phyloP scores from a whole-genome alignment of 2,329 filamentous ascomycete genomes.

The Boeremia lycopersici region DNA sequence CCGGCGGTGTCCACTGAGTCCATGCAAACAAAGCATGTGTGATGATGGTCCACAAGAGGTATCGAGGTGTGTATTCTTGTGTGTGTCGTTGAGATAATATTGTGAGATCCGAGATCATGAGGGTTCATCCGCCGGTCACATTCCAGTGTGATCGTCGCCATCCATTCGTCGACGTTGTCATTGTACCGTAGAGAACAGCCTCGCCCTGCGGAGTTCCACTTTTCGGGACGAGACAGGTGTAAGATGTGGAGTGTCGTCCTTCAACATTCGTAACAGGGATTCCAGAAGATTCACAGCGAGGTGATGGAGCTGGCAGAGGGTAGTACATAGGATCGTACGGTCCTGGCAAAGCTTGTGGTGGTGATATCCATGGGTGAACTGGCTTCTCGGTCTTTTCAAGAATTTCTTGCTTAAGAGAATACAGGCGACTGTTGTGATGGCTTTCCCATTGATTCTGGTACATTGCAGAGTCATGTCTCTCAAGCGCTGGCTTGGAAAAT shows the following conservation, averaged over 20 bases:
- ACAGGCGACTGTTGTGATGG: conserved; percentile 14
- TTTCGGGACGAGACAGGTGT: conserved; percentile 36
- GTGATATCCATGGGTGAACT: conserved; percentile 42
- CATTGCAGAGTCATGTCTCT: conserved; percentile 6
- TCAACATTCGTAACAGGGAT: conserved; percentile 7
- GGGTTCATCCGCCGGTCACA: conserved; percentile 35
- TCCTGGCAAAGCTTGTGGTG: conserved; percentile 41
- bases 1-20: not conserved
- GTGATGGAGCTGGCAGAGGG: conserved; percentile 39
- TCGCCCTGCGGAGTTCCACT: conserved; percentile 23
- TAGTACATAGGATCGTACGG: conserved; percentile 45
- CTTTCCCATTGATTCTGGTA: conserved; percentile 19
- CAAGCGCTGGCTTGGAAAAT: not conserved
- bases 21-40: not conserved
- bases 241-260: conserved; percentile 23
- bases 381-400: conserved; percentile 22
- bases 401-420: conserved; percentile 20
- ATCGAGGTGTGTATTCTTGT: not conserved
- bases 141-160: conserved; percentile 47
- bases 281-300: conserved; percentile 26
- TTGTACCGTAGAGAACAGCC: conserved; percentile 29
- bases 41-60: not conserved
- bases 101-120: not conserved
- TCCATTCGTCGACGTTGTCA: conserved; percentile 37
- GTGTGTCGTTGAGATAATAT: not conserved